Conservation (phyloP, 2,329 filamentous ascomycete genomes). For the Huntiella abstrusa region DNA sequence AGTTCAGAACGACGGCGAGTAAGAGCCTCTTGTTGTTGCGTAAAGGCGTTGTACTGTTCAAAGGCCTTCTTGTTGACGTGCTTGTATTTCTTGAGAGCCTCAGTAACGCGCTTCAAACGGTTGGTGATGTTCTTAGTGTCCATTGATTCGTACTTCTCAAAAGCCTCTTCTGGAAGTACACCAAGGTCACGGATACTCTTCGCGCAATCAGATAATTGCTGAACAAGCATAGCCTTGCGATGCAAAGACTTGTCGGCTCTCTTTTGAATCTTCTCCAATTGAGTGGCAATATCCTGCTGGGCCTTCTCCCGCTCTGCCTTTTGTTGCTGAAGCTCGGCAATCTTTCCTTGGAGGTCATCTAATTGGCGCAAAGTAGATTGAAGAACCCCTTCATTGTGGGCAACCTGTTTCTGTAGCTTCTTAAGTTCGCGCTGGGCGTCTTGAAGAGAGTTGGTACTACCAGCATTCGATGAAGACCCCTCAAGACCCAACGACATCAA, state of each 20-base stretch:
- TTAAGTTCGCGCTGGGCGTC: slow-evolving; percentile 68
- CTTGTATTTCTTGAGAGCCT: slow-evolving; percentile 86
- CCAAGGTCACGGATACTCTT: slow-evolving; percentile 86
- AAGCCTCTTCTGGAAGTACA: slow-evolving; percentile 82
- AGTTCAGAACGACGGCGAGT: slow-evolving; percentile 73
- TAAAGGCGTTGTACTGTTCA: slow-evolving; percentile 97
- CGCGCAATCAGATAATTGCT: slow-evolving; percentile 61
- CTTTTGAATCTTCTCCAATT: slow-evolving; percentile 74
- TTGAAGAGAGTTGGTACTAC: slow-evolving; percentile 38
- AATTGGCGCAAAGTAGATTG: slow-evolving; percentile 56
- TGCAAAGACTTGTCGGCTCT: slow-evolving; percentile 82
- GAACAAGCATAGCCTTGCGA: slow-evolving; percentile 61
- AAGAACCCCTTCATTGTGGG: slow-evolving; percentile 48
- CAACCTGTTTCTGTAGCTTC: slow-evolving; percentile 51
- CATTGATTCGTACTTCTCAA: slow-evolving; percentile 74
- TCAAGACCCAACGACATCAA: slow-evolving; percentile 62
- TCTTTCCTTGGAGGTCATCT: slow-evolving; percentile 30
- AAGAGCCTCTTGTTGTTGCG: slow-evolving; percentile 71
- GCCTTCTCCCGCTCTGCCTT: slow-evolving; percentile 48
- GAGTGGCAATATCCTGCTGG: slow-evolving; percentile 55
- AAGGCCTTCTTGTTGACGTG: slow-evolving; percentile 99
- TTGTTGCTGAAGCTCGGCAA: slow-evolving; percentile 35
- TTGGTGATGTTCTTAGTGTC: slow-evolving; percentile 53
- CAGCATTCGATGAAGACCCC: slow-evolving; percentile 21
- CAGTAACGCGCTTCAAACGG: slow-evolving; percentile 76